Evolutionary conservation across 352 stramenopile genomes (phyloP).

Genomic region (Phytophthora cactorum): DNA sequence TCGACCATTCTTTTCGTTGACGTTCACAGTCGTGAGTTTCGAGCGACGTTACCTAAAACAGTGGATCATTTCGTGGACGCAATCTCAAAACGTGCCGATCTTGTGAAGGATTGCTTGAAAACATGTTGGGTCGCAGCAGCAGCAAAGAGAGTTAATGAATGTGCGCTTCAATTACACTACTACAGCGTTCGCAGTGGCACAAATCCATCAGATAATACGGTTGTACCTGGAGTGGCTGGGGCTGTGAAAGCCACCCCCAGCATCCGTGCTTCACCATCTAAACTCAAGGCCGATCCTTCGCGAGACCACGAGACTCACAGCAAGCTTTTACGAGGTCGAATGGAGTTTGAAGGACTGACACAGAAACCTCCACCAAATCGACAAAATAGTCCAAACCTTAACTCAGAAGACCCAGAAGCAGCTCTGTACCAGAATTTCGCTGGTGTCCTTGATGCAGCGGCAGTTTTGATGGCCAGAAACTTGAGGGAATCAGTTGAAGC

Average conservation of each 20-base stretch:
- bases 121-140: constrained; percentile 83
- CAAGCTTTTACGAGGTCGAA: constrained; percentile 50
- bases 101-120: constrained; percentile 87
- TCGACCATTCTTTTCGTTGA: constrained; percentile 87
- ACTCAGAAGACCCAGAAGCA: constrained; percentile 49
- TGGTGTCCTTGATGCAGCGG: constrained; percentile 79
- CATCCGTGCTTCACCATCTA: constrained; percentile 25
- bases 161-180: constrained; percentile 47
- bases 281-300: constrained; percentile 20
- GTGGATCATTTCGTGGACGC: constrained; percentile 89
- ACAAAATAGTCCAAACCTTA: constrained; percentile 3
- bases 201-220: constrained; percentile 23
- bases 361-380: constrained; percentile 28
- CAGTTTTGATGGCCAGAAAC: constrained; percentile 92
- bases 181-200: constrained; percentile 22
- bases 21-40: constrained; percentile 69
- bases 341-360: constrained; percentile 61
- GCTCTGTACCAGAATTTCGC: constrained; percentile 59
- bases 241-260: constrained; percentile 6
- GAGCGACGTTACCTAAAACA: constrained; percentile 70
- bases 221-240: constrained; percentile 27
- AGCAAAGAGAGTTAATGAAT: constrained; percentile 77
- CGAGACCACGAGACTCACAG: constrained; percentile 33
- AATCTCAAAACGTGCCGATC: constrained; percentile 74
- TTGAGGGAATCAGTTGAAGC: constrained; percentile 85